Conservation (phyloP, 2,329 filamentous ascomycete genomes). For the Beauveria asiatica region DNA sequence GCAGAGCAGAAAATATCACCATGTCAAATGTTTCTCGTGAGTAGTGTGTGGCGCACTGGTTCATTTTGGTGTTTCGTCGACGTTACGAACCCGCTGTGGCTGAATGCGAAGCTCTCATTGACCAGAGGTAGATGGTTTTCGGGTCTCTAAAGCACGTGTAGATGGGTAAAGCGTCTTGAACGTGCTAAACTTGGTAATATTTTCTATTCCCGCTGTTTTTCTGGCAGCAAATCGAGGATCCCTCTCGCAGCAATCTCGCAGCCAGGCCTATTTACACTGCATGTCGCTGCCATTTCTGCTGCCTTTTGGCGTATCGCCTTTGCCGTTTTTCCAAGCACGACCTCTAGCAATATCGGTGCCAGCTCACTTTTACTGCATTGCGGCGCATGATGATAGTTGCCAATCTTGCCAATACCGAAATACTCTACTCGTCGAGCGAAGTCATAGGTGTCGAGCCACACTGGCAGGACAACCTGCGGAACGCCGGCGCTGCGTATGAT, state of each 20-base stretch:
- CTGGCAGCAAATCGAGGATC: not conserved
- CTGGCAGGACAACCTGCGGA: slow-evolving; percentile 35
- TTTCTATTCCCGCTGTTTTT: not conserved
- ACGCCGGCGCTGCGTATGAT: slow-evolving; percentile 26
- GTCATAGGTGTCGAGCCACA: slow-evolving; percentile 36
- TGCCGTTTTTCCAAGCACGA: not conserved
- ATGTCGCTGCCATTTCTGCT: not conserved
- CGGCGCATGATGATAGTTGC: slow-evolving; percentile 18
- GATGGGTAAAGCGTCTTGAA: too few relatives aligned
- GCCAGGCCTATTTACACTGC: not conserved
- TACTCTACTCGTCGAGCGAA: slow-evolving; percentile 33
- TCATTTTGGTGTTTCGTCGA: too few relatives aligned
- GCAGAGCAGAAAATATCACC: not conserved
- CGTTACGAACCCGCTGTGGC: too few relatives aligned
- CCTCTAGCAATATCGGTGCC: not conserved
- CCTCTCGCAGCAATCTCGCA: not conserved
- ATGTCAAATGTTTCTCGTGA: not conserved
- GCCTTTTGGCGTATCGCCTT: not conserved
- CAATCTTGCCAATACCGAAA: slow-evolving; percentile 30
- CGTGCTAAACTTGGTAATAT: not conserved
- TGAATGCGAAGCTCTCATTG: too few relatives aligned
- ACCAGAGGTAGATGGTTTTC: too few relatives aligned
- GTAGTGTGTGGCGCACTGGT: too few relatives aligned
- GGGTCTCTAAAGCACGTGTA: too few relatives aligned
- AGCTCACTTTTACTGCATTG: not conserved